Conservation (phyloP, 257 asterid species). For the Nicotiana undulata region DNA sequence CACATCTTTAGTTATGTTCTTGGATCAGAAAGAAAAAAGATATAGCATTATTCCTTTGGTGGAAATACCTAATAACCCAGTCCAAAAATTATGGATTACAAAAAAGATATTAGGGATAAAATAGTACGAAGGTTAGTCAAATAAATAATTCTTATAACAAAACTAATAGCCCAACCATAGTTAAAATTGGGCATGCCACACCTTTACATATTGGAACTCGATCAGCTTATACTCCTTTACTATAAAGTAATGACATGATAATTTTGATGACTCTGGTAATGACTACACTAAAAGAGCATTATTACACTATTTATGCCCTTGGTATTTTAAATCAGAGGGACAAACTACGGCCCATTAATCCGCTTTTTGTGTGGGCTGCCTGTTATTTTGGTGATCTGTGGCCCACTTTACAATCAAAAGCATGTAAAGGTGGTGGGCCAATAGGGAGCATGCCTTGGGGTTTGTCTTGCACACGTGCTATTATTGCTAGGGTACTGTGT, state of each 20-base stretch:
- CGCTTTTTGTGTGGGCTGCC: constrained; percentile 1
- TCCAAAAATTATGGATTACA: too few species aligned
- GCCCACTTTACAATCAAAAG: background rate
- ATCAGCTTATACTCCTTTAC: background rate
- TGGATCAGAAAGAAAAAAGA: too few species aligned
- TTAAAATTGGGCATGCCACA: constrained; percentile 16
- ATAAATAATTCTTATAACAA: too few species aligned
- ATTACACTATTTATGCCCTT: background rate
- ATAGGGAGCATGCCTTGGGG: constrained; percentile 7
- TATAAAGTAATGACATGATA: background rate
- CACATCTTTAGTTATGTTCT: background rate
- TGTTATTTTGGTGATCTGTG: background rate
- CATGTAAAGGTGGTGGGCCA: constrained; percentile 7
- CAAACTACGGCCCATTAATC: background rate
- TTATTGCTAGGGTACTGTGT: background rate
- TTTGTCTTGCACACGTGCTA: constrained; percentile 17
- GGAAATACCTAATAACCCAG: too few species aligned
- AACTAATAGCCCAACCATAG: background rate
- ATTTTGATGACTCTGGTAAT: background rate
- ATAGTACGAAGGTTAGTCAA: too few species aligned
- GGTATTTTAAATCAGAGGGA: background rate
- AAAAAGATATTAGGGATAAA: too few species aligned
- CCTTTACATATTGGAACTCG: background rate
- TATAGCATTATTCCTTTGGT: too few species aligned
- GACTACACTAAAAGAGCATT: background rate